Evolutionary conservation across 2,329 filamentous ascomycete genomes (phyloP).

Genomic region (Penicillium corylophilum): DNA sequence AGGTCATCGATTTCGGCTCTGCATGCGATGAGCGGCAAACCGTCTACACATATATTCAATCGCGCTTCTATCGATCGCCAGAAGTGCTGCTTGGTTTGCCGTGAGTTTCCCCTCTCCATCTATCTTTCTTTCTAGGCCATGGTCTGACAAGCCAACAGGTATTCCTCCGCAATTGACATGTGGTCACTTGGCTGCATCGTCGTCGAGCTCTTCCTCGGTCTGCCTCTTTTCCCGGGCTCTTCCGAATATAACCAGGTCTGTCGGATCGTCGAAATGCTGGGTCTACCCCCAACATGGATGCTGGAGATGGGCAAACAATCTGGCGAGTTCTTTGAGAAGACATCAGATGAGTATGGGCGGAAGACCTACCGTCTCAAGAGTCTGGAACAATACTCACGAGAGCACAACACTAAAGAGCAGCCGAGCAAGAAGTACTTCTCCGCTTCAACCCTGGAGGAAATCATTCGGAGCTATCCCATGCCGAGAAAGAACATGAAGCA

Average conservation of each 20-base stretch:
- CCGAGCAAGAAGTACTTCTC: conserved; percentile 99
- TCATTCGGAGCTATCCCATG: conserved; percentile 98
- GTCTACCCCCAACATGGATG: conserved; percentile 97
- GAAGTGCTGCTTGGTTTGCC: conserved; percentile 93
- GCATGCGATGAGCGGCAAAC: conserved; percentile 98
- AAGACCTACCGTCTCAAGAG: conserved; percentile 90
- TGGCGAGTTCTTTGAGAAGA: conserved; percentile 95
- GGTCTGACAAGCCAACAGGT: conserved; percentile 47
- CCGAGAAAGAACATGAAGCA: conserved; percentile 99
- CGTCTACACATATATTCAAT: conserved; percentile 99
- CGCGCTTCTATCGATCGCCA: conserved; percentile 93
- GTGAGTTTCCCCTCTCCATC: conserved; percentile 35
- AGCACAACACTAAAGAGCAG: conserved; percentile 95
- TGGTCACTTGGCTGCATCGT: conserved; percentile 99
- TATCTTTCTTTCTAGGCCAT: conserved; percentile 1
- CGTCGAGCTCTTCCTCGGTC: conserved; percentile 90
- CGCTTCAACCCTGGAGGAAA: conserved; percentile 88
- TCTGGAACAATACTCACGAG: conserved; percentile 96
- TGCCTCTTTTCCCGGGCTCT: conserved; percentile 92
- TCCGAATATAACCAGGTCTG: conserved; percentile 99
- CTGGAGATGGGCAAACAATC: conserved; percentile 98
- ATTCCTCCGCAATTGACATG: conserved; percentile 99
- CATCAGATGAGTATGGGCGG: conserved; percentile 85
- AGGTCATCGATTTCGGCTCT: conserved; percentile 99
- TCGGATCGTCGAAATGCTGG: conserved; percentile 96